These are phyloP conservation scores for Peribolospora kevripleyi DNA, from an alignment of 768 basidiomycete genomes.

Conservation along the genomic window DNA sequence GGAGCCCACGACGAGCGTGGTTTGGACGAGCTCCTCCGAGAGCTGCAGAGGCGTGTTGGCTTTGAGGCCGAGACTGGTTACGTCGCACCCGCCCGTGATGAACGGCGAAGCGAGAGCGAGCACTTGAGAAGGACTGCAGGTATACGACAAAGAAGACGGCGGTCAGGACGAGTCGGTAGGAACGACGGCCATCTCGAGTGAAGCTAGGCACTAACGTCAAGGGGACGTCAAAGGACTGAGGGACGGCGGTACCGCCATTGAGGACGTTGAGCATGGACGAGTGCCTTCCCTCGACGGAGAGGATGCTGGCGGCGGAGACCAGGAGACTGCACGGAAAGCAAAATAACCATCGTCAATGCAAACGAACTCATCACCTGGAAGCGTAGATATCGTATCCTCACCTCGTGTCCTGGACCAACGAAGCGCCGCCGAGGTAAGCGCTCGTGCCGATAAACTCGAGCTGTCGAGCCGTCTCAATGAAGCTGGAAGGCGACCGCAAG, in stretches of 20 bases:
- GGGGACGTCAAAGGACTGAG: constrained; percentile 46
- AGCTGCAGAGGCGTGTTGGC: neutral
- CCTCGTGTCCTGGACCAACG: too few species aligned
- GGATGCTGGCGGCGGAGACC: constrained; percentile 42
- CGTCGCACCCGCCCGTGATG: constrained; percentile 5
- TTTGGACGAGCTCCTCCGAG: neutral
- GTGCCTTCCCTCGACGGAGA: constrained; percentile 64
- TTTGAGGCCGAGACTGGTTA: constrained; percentile 3
- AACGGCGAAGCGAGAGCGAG: constrained; percentile 8
- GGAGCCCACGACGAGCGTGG: constrained; percentile 1
- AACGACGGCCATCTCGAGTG: too few species aligned
- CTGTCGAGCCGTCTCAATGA: constrained; percentile 44
- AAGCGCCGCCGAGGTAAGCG: constrained; percentile 19
- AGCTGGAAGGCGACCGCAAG: constrained; percentile 22
- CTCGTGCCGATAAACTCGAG: constrained; percentile 52
- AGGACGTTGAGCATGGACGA: constrained; percentile 52
- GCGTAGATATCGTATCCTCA: too few species aligned
- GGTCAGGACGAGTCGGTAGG: too few species aligned
- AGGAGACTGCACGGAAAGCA: constrained; percentile 19
- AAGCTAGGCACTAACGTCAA: constrained; percentile 19
- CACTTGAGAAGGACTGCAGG: constrained; percentile 1
- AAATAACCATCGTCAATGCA: neutral
- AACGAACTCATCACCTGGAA: neutral
- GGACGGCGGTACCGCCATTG: constrained; percentile 31
- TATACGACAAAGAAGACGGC: too few species aligned